These are phyloP conservation scores for Sicyos edulis DNA, from an alignment of 306 rosid species.

Conservation along the genomic window DNA sequence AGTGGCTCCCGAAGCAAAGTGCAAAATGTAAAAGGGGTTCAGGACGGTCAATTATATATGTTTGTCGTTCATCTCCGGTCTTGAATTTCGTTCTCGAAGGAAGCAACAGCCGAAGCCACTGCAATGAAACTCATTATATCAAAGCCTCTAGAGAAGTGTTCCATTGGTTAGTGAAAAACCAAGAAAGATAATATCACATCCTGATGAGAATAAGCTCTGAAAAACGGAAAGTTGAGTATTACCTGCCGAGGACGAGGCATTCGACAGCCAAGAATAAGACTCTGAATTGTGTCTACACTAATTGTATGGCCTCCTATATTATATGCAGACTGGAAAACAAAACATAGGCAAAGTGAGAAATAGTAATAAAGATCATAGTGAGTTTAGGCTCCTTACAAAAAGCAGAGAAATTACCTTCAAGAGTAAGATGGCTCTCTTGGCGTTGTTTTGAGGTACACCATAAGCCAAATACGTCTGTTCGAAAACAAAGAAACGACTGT, in stretches of 20 bases:
- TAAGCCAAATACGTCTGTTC: conserved; percentile 85
- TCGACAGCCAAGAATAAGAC: conserved; percentile 66
- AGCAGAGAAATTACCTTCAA: conserved; percentile 52
- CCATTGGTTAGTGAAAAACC: background rate
- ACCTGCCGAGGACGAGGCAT: conserved; percentile 94
- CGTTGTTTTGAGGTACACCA: conserved; percentile 84
- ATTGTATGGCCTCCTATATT: conserved; percentile 81
- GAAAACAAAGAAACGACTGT: conserved; percentile 23
- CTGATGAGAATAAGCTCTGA: background rate
- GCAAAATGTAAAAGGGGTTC: conserved; percentile 89
- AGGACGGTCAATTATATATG: conserved; percentile 50
- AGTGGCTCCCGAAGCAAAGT: conserved; percentile 89
- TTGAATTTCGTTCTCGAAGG: conserved; percentile 61
- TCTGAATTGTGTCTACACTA: conserved; percentile 82
- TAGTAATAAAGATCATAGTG: conserved; percentile 10
- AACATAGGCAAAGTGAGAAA: conserved; percentile 3
- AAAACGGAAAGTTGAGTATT: background rate
- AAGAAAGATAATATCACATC: background rate
- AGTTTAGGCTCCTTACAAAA: background rate
- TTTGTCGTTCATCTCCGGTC: conserved; percentile 60
- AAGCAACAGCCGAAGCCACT: conserved; percentile 87
- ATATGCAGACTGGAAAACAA: conserved; percentile 71
- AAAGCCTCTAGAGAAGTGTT: background rate
- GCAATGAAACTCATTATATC: conserved; percentile 19
- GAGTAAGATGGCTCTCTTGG: conserved; percentile 67